Evolutionary conservation across 78 protist species (phyloP).

Genomic region (Capsaspora owczarzaki): DNA sequence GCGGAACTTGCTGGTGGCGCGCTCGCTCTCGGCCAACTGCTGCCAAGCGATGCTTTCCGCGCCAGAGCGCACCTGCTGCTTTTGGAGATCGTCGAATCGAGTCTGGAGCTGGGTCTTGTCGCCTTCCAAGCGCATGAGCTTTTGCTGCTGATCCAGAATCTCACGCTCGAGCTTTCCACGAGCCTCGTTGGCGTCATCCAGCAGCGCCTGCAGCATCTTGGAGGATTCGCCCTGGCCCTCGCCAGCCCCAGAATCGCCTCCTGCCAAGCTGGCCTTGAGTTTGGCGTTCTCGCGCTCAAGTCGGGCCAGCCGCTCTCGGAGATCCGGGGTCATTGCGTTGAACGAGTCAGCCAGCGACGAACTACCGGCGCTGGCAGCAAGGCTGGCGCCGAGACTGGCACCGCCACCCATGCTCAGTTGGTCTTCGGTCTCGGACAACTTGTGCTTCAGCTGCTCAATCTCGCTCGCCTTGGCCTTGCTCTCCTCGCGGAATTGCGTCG

Average conservation of each 20-base stretch:
- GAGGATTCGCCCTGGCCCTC: not conserved
- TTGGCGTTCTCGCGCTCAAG: not conserved
- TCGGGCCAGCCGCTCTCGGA: not conserved
- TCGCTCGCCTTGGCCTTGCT: too few relatives aligned
- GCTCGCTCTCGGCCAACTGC: constrained; percentile 1
- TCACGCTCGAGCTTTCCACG: not conserved
- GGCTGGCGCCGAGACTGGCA: not conserved
- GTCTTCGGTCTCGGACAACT: not conserved
- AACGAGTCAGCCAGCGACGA: not conserved
- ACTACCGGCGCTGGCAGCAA: not conserved
- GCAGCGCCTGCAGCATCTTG: not conserved
- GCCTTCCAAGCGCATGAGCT: not conserved
- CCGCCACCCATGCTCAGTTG: not conserved
- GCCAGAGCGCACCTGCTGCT: not conserved
- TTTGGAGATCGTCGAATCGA: not conserved
- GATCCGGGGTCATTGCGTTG: not conserved
- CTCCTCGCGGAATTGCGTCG: too few relatives aligned
- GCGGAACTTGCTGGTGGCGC: not conserved
- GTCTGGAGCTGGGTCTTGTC: not conserved
- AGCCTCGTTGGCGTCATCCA: not conserved
- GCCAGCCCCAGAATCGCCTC: too few relatives aligned
- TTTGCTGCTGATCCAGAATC: not conserved
- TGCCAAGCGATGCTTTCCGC: not conserved
- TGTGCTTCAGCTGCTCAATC: not conserved
- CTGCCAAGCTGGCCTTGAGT: too few relatives aligned